Conservation (phyloP, 805 yeast species). For the Lipomyces mesembrius region DNA sequence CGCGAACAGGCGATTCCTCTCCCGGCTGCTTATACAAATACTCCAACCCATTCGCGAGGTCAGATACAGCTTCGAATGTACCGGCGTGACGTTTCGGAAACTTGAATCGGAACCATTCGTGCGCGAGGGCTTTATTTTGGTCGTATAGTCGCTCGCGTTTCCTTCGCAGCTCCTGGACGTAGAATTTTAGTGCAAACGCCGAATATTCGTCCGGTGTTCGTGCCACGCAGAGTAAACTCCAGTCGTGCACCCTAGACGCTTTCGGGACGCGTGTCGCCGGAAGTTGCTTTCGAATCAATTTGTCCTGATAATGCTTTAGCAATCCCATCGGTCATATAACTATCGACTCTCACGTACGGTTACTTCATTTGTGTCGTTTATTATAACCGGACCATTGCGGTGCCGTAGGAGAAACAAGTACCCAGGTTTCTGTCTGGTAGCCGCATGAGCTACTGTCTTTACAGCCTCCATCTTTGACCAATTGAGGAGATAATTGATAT, state of each 20-base stretch:
- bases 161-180: conserved; percentile 28
- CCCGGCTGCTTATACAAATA: conserved; percentile 30
- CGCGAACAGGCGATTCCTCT: conserved; percentile 6
- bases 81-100: conserved; percentile 31
- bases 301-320: conserved; percentile 16
- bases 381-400: conserved; percentile 28
- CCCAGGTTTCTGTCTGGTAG: not conserved
- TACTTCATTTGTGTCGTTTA: conserved; percentile 17
- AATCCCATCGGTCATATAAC: not conserved
- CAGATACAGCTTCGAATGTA: conserved; percentile 35
- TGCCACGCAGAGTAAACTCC: conserved; percentile 34
- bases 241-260: conserved; percentile 27
- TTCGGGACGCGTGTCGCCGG: conserved; percentile 25
- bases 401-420: conserved; percentile 27
- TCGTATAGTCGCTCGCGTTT: conserved; percentile 34
- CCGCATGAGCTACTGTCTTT: not conserved
- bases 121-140: conserved; percentile 10
- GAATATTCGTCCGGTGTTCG: conserved; percentile 20
- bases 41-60: conserved; percentile 33
- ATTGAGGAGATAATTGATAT: not conserved
- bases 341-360: conserved; percentile 19
- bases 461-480: not conserved
- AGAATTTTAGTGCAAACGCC: conserved; percentile 17
- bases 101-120: conserved; percentile 19
- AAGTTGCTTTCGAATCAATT: conserved; percentile 22